phyloP scores from a whole-genome alignment of 805 yeast species.

The Hemisphaericaspora nanyangensis region DNA sequence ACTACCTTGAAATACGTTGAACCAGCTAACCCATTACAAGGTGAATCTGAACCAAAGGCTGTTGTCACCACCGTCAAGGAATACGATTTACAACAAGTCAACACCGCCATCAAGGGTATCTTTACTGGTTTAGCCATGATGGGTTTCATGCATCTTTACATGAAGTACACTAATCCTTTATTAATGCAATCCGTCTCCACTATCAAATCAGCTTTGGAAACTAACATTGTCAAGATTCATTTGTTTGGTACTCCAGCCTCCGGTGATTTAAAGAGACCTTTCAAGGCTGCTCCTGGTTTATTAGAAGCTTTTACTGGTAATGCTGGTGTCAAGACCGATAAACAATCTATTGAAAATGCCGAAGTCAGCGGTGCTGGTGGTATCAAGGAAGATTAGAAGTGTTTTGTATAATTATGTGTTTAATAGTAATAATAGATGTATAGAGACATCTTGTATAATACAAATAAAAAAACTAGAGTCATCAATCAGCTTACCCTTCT shows the following conservation, averaged over 20 bases:
- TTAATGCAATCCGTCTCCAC: conserved; percentile 92
- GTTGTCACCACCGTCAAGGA: conserved; percentile 92
- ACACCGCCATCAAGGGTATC: conserved; percentile 73
- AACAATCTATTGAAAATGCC: conserved; percentile 78
- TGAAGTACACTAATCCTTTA: conserved; percentile 96
- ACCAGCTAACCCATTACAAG: conserved; percentile 76
- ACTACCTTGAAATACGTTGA: conserved; percentile 89
- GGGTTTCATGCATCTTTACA: conserved; percentile 96
- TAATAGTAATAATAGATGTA: too few species aligned
- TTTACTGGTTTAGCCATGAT: conserved; percentile 92
- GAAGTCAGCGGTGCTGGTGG: conserved; percentile 87
- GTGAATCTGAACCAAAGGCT: conserved; percentile 67
- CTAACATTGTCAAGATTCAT: conserved; percentile 89
- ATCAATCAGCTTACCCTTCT: too few species aligned
- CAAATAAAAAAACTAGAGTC: too few species aligned
- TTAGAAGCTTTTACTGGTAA: conserved; percentile 54
- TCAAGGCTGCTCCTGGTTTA: conserved; percentile 67
- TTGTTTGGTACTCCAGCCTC: conserved; percentile 74
- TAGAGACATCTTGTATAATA: too few species aligned
- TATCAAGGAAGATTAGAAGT: conserved; percentile 78
- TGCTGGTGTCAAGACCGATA: conserved; percentile 69
- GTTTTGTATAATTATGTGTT: too few species aligned
- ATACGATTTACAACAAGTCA: conserved; percentile 86
- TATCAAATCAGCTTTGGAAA: conserved; percentile 83
- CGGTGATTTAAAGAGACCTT: conserved; percentile 95